Conservation (phyloP, 495 filamentous ascomycete species). For the Parmelia sp. region DNA sequence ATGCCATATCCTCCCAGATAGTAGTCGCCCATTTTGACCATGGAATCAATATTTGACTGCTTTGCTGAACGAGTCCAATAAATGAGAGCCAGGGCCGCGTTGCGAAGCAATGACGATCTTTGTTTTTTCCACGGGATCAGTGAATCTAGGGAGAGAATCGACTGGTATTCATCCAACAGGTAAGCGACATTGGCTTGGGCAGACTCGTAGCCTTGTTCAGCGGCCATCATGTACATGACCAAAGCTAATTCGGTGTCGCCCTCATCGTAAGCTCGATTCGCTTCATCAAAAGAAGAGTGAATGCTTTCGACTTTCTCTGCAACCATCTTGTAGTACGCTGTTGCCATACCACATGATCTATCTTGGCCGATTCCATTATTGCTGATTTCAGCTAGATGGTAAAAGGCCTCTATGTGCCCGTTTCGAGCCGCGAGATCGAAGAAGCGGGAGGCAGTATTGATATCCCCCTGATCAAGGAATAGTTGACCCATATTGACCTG, state of each 20-base stretch:
- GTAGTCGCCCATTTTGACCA: constrained; percentile 98
- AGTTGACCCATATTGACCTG: constrained; percentile 79
- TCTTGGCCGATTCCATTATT: constrained; percentile 76
- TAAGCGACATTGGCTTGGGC: constrained; percentile 93
- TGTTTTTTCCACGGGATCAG: constrained; percentile 42
- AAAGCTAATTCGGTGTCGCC: constrained; percentile 85
- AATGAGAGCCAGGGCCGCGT: constrained; percentile 73
- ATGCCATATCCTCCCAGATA: constrained; percentile 78
- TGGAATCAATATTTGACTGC: constrained; percentile 85
- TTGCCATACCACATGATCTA: constrained; percentile 70
- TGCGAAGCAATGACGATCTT: constrained; percentile 52
- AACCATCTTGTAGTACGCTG: constrained; percentile 90
- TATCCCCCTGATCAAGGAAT: constrained; percentile 83
- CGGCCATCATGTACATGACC: constrained; percentile 80
- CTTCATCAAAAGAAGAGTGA: constrained; percentile 77
- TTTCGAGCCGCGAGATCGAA: constrained; percentile 90
- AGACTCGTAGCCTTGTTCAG: constrained; percentile 91
- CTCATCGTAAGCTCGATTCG: constrained; percentile 74
- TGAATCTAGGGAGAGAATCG: constrained; percentile 47
- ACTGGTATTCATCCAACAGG: constrained; percentile 75
- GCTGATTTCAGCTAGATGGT: constrained; percentile 88
- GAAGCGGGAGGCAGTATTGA: constrained; percentile 69
- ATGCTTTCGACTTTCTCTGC: constrained; percentile 82
- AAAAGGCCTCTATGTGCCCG: constrained; percentile 86
- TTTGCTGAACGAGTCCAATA: constrained; percentile 96